Base-by-base conservation (phyloP, 352 stramenopile genomes). In the Bremia lactucae region DNA sequence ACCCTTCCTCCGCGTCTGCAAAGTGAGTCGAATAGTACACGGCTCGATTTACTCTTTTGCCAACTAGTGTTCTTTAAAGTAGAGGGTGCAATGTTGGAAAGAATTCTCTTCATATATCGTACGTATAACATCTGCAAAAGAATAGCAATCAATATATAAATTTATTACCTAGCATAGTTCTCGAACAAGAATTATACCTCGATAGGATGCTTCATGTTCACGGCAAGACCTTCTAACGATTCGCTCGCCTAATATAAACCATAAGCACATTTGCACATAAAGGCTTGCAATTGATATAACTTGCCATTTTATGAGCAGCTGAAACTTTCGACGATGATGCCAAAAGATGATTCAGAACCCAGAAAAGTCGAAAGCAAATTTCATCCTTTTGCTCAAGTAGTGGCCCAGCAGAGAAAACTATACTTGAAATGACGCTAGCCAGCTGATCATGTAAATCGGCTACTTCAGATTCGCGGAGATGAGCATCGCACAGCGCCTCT, bases 1-100 rank as follows among this genome's bases (percentile, higher is more conserved):
- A 90, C 77, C 50, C 33, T 38, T 42, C 74, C 74, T 13, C 72
- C 68, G 33, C 68, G 79, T 21, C 76, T 62, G 38, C 73, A 86
- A 34, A 92, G 43, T 7, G 73, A 87, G 44, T 92, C 79, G 39
- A 92, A 92, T 14, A 89, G 43, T 20, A 89, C 47, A 2, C 75
- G 68, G 24, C 45, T 77, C 2, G 72, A 48, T 8, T 76, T 53
- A 25, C 40, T 77, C 38, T 92, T 92, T 31, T 61, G 64, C 79
- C 79, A 92, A 21, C 43, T 62, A 7, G 35, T 28, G 11, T 20
- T 38, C 33, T 43, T 55, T 38, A 81, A 57, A 0, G 18, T 44
- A n/a, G 69, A 68, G 10, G 84, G 58, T 23, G 41, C 14, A 47
- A 92, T 83, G 6, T 39, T 68, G 14, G 68, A 46, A 14, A 89